Evolutionary conservation across 768 basidiomycete genomes (phyloP).

Genomic region (Tubosaeta brunneosetosa): DNA sequence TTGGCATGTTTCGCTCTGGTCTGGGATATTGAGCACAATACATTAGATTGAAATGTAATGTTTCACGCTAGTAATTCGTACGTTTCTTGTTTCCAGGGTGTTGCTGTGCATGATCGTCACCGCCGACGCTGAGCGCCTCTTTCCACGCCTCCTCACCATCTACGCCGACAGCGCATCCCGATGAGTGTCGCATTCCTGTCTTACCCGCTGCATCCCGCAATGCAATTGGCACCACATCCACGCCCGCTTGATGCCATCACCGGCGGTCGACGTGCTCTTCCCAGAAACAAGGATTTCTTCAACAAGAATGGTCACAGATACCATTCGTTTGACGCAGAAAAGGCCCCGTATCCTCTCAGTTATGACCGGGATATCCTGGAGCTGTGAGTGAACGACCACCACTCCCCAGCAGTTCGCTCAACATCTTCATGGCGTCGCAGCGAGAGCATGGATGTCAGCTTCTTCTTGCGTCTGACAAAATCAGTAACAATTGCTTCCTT

Average conservation of each 20-base stretch:
- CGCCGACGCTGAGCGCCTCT: constrained; percentile 1
- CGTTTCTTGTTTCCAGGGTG: constrained; percentile 3
- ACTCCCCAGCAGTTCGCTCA: constrained; percentile 4
- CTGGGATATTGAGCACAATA: constrained; percentile 23
- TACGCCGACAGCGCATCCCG: constrained; percentile 4
- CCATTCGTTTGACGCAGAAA: constrained; percentile 66
- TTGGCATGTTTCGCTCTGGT: constrained; percentile 24
- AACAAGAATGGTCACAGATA: constrained; percentile 59
- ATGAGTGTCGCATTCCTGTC: constrained; percentile 13
- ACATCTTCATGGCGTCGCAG: constrained; percentile 27
- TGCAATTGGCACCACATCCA: constrained; percentile 15
- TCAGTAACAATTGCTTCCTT: constrained; percentile 62
- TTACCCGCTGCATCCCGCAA: constrained; percentile 18
- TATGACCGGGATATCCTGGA: constrained; percentile 67
- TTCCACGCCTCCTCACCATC: constrained; percentile 12
- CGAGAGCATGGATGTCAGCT: constrained; percentile 51
- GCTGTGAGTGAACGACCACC: constrained; percentile 43
- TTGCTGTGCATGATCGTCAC: constrained; percentile 1
- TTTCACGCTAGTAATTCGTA: constrained; percentile 12
- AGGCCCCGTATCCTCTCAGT: constrained; percentile 75
- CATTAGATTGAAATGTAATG: neutral
- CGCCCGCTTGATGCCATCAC: constrained; percentile 19
- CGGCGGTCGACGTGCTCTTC: constrained; percentile 30
- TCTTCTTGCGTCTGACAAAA: constrained; percentile 43
- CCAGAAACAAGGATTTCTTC: constrained; percentile 51